Percentiles rank a stretch among this genome's conserved stretches.
Conservation (phyloP, 805 yeast species). For the Schizosaccharomyces osmophilus region DNA sequence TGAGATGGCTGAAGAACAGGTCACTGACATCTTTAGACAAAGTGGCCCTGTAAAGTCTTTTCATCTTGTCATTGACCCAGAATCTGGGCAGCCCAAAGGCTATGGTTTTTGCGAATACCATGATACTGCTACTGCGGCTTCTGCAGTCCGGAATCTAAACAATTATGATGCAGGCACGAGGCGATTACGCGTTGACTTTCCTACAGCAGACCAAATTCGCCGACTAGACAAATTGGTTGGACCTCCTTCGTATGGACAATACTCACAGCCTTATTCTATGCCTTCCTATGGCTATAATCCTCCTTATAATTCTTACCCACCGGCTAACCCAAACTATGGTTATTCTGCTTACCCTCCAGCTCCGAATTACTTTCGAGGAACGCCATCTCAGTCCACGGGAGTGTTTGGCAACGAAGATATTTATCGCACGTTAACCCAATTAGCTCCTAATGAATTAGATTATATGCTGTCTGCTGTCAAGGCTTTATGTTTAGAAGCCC, state of each 20-base stretch:
- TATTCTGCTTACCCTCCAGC: not conserved
- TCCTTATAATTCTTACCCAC: not conserved
- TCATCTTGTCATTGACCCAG: constrained; percentile 60
- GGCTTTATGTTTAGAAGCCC: constrained; percentile 30
- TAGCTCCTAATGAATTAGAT: constrained; percentile 23
- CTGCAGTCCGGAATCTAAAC: constrained; percentile 74
- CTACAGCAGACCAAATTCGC: not conserved
- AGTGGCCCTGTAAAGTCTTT: constrained; percentile 63
- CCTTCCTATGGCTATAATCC: not conserved
- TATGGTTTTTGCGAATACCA: constrained; percentile 71
- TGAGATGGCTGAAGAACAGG: constrained; percentile 84
- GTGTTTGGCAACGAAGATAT: constrained; percentile 20
- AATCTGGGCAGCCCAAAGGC: constrained; percentile 78
- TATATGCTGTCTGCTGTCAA: constrained; percentile 34
- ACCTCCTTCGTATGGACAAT: not conserved
- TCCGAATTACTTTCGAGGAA: constrained; percentile 10
- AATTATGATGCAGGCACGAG: constrained; percentile 54
- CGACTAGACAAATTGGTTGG: not conserved
- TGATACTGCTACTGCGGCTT: constrained; percentile 57
- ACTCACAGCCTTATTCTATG: not conserved
- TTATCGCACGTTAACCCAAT: constrained; percentile 21
- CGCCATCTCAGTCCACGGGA: constrained; percentile 20
- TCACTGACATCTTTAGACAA: constrained; percentile 42
- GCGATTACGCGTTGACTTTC: constrained; percentile 44
- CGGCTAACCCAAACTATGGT: not conserved